A percentile compares a stretch with the other conserved stretches of the same genome.
Evolutionary conservation across 192 early-diverging fungal genomes (phyloP).

Genomic region (Entomortierella lignicola): DNA sequence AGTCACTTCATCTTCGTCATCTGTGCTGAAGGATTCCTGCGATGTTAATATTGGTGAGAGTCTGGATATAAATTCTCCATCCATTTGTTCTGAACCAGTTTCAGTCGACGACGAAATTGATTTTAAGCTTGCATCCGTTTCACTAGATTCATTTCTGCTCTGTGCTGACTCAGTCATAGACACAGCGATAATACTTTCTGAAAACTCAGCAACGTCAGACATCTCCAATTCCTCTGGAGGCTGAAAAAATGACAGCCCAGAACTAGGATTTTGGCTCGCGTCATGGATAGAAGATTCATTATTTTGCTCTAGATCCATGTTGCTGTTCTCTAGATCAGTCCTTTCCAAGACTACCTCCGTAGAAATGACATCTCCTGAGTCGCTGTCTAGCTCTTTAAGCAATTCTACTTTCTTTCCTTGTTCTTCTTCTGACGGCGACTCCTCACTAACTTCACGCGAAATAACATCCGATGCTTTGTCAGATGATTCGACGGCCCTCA

Average conservation of each 20-base stretch:
- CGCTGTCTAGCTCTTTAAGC: background rate
- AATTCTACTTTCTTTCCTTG: background rate
- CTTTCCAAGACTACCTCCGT: background rate
- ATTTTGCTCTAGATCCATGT: background rate
- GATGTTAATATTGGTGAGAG: background rate
- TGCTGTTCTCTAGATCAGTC: background rate
- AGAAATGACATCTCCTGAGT: background rate
- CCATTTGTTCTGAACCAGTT: background rate
- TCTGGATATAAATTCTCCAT: background rate
- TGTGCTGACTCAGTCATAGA: slow-evolving; percentile 7
- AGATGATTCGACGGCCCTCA: background rate
- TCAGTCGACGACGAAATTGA: no score
- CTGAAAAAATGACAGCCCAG: slow-evolving; percentile 23
- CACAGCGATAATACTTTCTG: background rate
- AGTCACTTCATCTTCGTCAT: background rate
- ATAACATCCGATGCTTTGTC: no score
- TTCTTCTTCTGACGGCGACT: background rate
- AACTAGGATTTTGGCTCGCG: background rate
- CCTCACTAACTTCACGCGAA: background rate
- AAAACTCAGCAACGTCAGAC: background rate
- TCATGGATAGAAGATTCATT: background rate
- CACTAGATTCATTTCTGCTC: background rate
- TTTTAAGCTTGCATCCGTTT: background rate
- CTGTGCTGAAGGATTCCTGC: no score
- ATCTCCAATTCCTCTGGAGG: slow-evolving; percentile 6